Evolutionary conservation across 345 rosid genomes (phyloP).

Genomic region (Turritis glabra): DNA sequence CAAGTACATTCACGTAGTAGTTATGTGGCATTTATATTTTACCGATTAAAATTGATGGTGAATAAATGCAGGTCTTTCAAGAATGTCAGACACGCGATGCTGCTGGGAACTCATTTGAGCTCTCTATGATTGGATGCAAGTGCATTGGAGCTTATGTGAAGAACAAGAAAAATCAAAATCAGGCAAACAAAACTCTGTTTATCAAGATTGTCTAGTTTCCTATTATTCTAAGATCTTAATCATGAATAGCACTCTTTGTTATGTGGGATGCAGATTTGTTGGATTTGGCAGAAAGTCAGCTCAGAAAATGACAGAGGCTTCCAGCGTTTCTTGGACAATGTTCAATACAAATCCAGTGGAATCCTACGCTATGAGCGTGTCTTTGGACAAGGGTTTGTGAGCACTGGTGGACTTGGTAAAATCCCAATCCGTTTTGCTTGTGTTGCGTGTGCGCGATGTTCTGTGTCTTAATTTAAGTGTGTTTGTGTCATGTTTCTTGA

Average conservation of each 20-base stretch:
- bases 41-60: neutral
- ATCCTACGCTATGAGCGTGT: slow-evolving; percentile 91
- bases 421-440: neutral
- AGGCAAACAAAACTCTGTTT: slow-evolving; percentile 51
- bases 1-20: neutral
- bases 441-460: neutral
- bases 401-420: slow-evolving; percentile 95
- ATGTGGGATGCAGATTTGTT: slow-evolving; percentile 74
- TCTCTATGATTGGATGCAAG: slow-evolving; percentile 78
- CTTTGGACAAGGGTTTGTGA: slow-evolving; percentile 93
- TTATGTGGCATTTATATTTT: neutral
- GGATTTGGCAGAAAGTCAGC: slow-evolving; percentile 86
- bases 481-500: slow-evolving; percentile 28
- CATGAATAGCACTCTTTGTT: slow-evolving; percentile 2
- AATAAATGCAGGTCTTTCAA: slow-evolving; percentile 64
- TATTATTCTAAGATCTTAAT: neutral
- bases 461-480: neutral
- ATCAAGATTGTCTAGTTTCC: neutral
- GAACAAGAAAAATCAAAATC: slow-evolving; percentile 93
- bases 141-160: slow-evolving; percentile 98
- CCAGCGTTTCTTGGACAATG: slow-evolving; percentile 94
- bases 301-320: slow-evolving; percentile 82
- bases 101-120: slow-evolving; percentile 75
- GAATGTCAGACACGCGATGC: slow-evolving; percentile 61
- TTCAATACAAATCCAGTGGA: slow-evolving; percentile 82